Base-by-base conservation (phyloP, 768 basidiomycete genomes). In the Podaxis sp. region DNA sequence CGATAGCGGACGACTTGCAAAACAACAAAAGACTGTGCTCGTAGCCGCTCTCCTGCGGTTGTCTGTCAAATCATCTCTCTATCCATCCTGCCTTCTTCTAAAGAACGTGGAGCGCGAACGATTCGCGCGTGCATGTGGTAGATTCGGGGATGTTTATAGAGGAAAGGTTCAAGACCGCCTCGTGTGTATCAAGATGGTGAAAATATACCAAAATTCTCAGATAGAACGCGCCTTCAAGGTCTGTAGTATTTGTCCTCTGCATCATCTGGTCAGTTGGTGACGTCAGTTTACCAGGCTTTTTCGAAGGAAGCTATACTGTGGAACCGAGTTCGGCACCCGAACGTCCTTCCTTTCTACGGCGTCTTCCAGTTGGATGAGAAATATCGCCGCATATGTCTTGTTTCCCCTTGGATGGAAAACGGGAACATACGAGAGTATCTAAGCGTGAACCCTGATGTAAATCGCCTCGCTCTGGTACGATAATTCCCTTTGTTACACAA, bases 401-500 rank as follows among this genome's bases (percentile, higher is more conserved):
- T 77, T 1, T 75, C 75, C 3, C 75, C 76, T 7, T 77, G 73
- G 75, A 76, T 76, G 75, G 68, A 70, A 33, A 72, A 74, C 48
- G 77, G 77, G 2, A 75, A 74, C 42, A 61, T 76, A 24, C 64
- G 66, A 28, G 66, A 74, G 7, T 75, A 70, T 38, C 57, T 72
- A 4, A 57, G 22, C 19, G 28, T 44, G 3, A 57, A 66, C 17
- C 71, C 73, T 3, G 24, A 59, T 8, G 54, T 59, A 3, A 52
- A 68, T 57, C 63, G 72, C 9, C 64, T 61, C 19, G 58, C 52
- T 4, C 28, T 65, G 52, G 65, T 67, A 26, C 40, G 64, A 33
- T 9, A 33, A 33, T 9, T 33, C 2, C 33, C 57, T 6, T 22
- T 38, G n/a, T 33, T 24, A 7, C n/a, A 24, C 39, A 17, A 33